Percentiles rank a stretch among this genome's conserved stretches.
Evolutionary conservation across 2,329 filamentous ascomycete genomes (phyloP).

Genomic region (Uncinocarpus reesii): DNA sequence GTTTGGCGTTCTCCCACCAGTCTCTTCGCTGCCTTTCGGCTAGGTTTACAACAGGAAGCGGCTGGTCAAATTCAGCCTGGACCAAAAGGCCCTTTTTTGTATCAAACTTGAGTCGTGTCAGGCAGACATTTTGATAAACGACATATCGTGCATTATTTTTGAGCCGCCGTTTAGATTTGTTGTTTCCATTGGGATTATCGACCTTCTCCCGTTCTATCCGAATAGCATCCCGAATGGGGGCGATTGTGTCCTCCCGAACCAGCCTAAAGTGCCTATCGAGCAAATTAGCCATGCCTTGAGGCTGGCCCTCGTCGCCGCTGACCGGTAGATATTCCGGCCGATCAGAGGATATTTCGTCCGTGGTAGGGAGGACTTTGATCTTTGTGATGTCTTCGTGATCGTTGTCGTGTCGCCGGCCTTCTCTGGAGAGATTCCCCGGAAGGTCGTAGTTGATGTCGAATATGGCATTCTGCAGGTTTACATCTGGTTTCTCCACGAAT

Average conservation of each 20-base stretch:
- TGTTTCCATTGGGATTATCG: constrained; percentile 1
- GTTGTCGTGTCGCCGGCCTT: constrained; percentile 40
- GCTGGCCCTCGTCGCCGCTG: constrained; percentile 32
- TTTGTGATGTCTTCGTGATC: constrained; percentile 39
- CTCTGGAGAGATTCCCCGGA: constrained; percentile 18
- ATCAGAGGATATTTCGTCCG: constrained; percentile 35
- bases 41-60: constrained; percentile 21
- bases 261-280: constrained; percentile 49
- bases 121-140: constrained; percentile 29
- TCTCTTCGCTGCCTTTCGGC: constrained; percentile 29
- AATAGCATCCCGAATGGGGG: constrained; percentile 44
- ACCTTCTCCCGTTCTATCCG: constrained; percentile 31
- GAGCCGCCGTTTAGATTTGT: not conserved
- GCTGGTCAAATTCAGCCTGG: constrained; percentile 40
- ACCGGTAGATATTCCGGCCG: constrained; percentile 20
- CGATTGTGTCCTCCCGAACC: constrained; percentile 47
- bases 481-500: not conserved
- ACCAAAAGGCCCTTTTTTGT: constrained; percentile 37
- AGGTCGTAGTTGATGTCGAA: constrained; percentile 7
- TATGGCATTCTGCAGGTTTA: not conserved
- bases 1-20: constrained; percentile 44
- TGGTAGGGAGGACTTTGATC: constrained; percentile 44
- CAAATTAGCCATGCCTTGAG: constrained; percentile 38
- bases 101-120: constrained; percentile 31
- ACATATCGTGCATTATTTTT: constrained; percentile 19